Percentiles rank a stretch among this genome's conserved stretches.
phyloP scores from a whole-genome alignment of 768 basidiomycete genomes.

The Rhizopogon vesiculosus region DNA sequence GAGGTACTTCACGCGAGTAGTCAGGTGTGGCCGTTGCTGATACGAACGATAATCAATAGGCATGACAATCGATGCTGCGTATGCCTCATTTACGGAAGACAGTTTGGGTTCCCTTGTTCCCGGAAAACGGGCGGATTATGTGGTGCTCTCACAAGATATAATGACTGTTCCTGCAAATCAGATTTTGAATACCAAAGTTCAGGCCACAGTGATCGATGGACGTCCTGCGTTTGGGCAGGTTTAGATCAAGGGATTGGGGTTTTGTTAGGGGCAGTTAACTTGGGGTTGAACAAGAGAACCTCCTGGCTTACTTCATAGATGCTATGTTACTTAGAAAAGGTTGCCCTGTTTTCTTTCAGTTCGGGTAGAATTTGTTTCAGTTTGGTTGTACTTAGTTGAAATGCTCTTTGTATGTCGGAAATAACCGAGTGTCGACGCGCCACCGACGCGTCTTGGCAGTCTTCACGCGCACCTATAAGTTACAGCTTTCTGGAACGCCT shows the following conservation, averaged over 20 bases:
- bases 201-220: constrained; percentile 80
- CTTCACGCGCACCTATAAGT: background rate
- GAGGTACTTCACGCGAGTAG: constrained; percentile 38
- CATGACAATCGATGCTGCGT: constrained; percentile 85
- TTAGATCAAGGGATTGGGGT: constrained; percentile 9
- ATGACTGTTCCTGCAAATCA: constrained; percentile 56
- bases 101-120: constrained; percentile 69
- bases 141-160: constrained; percentile 80
- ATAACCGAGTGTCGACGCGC: constrained; percentile 4
- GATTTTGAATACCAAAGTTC: constrained; percentile 64
- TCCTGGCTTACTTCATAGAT: background rate
- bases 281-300: too few species aligned
- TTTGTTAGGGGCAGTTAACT: background rate
- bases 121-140: constrained; percentile 83
- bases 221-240: constrained; percentile 38
- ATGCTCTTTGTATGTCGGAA: background rate
- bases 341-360: background rate
- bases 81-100: constrained; percentile 77
- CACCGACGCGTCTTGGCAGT: constrained; percentile 13
- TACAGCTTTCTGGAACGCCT: background rate
- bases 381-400: too few species aligned
- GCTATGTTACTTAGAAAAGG: background rate
- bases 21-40: background rate
- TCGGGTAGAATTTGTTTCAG: background rate
- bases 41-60: constrained; percentile 35